phyloP scores from a whole-genome alignment of 2,329 filamentous ascomycete species.

The Cordyceps tenuipes region DNA sequence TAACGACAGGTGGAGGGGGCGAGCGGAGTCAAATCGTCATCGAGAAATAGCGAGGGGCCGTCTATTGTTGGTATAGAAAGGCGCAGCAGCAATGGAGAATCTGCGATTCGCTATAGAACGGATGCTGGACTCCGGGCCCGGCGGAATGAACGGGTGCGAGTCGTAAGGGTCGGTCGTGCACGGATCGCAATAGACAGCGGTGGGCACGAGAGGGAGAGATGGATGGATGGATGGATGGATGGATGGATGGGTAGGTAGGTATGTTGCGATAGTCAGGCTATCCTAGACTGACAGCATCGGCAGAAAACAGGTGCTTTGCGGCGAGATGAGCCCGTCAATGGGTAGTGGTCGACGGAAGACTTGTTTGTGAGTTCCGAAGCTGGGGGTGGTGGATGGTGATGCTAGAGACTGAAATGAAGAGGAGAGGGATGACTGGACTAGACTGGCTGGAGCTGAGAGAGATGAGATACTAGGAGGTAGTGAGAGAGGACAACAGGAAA shows the following conservation, averaged over 20 bases:
- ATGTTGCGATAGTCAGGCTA: neutral
- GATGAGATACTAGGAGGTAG: no score
- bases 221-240: neutral
- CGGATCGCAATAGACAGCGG: slow-evolving; percentile 11
- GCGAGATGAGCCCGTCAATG: neutral
- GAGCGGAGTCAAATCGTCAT: slow-evolving; percentile 6
- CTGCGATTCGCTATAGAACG: neutral
- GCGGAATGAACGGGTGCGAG: neutral
- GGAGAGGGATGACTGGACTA: neutral
- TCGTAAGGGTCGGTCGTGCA: neutral
- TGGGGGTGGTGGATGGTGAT: slow-evolving; percentile 1
- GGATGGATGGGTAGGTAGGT: neutral
- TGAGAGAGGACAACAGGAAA: neutral
- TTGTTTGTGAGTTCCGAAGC: neutral
- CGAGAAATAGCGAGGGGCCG: neutral
- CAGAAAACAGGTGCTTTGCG: neutral
- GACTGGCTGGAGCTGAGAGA: no score
- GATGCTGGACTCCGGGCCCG: neutral
- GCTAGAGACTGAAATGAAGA: slow-evolving; percentile 9
- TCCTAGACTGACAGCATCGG: neutral
- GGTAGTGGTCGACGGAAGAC: neutral
- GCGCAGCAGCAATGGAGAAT: neutral
- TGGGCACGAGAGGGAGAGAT: neutral
- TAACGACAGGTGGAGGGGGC: neutral
- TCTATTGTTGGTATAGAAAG: neutral